A percentile compares a stretch with the other conserved stretches of the same genome.
Conservation (phyloP, 2,329 filamentous ascomycete species). For the Scopulariopsis brevicaulis region DNA sequence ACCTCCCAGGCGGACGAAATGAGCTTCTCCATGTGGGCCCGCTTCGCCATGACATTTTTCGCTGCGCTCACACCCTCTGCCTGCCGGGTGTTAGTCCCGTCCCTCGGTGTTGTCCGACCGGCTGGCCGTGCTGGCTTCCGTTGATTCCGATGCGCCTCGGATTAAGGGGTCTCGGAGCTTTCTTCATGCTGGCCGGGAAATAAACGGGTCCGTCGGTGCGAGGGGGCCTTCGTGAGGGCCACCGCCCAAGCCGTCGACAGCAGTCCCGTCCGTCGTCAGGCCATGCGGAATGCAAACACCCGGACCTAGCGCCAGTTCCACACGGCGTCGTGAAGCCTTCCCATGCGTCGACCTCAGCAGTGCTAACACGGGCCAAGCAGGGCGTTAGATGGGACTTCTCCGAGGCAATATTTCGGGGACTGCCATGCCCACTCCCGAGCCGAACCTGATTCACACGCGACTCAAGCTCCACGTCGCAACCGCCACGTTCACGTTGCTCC, state of each 20-base stretch:
- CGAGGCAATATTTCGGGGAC: background rate
- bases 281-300: background rate
- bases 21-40: background rate
- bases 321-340: background rate
- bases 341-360: background rate
- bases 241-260: background rate
- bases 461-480: background rate
- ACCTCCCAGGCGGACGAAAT: background rate
- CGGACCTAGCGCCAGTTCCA: background rate
- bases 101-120: background rate
- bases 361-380: no score
- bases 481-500: background rate
- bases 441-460: background rate
- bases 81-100: background rate
- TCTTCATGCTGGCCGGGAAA: background rate
- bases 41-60: background rate
- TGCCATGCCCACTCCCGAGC: background rate
- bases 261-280: background rate
- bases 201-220: background rate
- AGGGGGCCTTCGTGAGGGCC: background rate
- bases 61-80: background rate
- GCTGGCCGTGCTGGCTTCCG: background rate
- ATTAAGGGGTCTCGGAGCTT: background rate
- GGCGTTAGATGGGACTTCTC: no score
- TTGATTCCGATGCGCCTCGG: background rate